Base-by-base conservation (phyloP, 495 filamentous ascomycete genomes). In the Penicillium pancosmium region DNA sequence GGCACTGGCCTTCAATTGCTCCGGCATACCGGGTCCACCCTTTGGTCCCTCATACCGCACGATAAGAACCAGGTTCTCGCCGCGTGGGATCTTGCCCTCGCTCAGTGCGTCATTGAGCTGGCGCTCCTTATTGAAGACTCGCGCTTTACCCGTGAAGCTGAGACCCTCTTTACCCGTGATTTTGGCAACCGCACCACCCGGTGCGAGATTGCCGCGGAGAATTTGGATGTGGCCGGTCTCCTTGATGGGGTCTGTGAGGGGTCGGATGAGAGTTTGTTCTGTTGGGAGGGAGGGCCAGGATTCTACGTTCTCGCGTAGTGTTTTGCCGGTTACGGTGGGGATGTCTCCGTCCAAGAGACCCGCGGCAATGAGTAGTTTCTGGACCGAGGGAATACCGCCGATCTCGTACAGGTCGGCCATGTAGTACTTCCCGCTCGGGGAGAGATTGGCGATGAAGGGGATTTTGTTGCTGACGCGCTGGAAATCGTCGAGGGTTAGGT, bases 1-100 rank as follows among this genome's bases (percentile, higher is more conserved):
- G 1, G 92, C 93, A 60, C 84, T 89, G 9, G 94, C 89, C 68
- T 89, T 92, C 34, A 97, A 82, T 77, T 97, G 92, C 74, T 98
- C 94, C n/a, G 94, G 94, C 94, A 98, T 98, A 15, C 94, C 94
- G 7, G 94, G 94, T 0, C 93, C 94, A 66, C 94, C 94, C 70
- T 91, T 92, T 6, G 94, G 94, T 1, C 94, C 94, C 71, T 98
- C 94, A 68, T 97, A 98, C 35, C 94, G 88, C 36, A 98, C 93
- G 18, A 97, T 85, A 41, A 97, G 78, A 11, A 97, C 94, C n/a
- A 96, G 81, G 65, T 95, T 95, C 65, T 92, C 88, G 27, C 84
- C 81, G 46, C 82, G 85, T 35, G 91, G 89, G 61, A 92, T 92
- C 52, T 82, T 67, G 33, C 90, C 89, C 41, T 80, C 79, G 38